Conservation (phyloP, 352 stramenopile genomes). For the Phytopythium cucurbitacearum region DNA sequence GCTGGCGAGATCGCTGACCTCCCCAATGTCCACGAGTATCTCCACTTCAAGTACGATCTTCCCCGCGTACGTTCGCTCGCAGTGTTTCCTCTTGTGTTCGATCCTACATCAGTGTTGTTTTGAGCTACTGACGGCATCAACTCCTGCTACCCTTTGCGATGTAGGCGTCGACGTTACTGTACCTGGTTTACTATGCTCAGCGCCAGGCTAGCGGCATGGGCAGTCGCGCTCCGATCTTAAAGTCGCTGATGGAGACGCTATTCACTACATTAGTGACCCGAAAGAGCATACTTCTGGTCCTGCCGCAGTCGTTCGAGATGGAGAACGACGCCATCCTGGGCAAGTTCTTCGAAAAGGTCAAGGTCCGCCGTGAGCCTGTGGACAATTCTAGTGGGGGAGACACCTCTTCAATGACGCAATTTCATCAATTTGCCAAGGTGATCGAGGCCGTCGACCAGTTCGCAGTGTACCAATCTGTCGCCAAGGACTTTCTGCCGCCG, state of each 20-base stretch:
- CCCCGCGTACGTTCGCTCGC: constrained; percentile 20
- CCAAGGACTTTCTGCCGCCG: constrained; percentile 28
- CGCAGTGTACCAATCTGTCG: constrained; percentile 39
- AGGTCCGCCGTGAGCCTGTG: constrained; percentile 10
- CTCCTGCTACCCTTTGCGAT: not conserved
- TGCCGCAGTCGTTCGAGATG: constrained; percentile 42
- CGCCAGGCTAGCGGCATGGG: constrained; percentile 25
- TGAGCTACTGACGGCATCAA: not conserved
- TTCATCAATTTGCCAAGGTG: constrained; percentile 28
- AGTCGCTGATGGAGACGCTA: constrained; percentile 47
- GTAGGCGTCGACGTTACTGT: constrained; percentile 43
- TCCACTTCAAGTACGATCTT: constrained; percentile 52
- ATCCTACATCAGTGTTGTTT: not conserved
- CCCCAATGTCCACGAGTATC: constrained; percentile 29
- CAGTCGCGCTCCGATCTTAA: constrained; percentile 34
- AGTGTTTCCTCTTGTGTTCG: not conserved
- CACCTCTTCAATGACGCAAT: too few species aligned
- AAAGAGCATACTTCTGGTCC: constrained; percentile 39
- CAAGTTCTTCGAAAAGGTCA: constrained; percentile 49
- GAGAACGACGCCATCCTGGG: constrained; percentile 43
- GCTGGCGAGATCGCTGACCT: constrained; percentile 37
- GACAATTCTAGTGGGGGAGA: not conserved
- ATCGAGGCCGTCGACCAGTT: constrained; percentile 38
- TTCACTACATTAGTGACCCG: constrained; percentile 42
- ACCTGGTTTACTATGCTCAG: constrained; percentile 54